Evolutionary conservation across 805 yeast genomes (phyloP).

Genomic region (Clavispora phyllophila): DNA sequence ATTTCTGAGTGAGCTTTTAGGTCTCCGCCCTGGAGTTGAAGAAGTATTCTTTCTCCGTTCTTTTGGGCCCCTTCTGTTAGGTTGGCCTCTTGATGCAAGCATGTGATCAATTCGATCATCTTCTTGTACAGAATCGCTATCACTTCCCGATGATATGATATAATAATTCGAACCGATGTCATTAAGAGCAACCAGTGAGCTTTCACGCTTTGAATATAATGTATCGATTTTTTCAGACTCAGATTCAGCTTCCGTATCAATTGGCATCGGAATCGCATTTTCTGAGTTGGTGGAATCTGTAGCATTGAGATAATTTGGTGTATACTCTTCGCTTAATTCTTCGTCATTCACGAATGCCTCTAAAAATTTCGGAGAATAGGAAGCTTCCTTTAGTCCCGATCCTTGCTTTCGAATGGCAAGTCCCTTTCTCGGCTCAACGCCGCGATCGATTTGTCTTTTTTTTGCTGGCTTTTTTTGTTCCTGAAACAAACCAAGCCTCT

Average conservation of each 20-base stretch:
- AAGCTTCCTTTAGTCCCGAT: conserved; percentile 2
- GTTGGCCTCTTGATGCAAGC: not conserved
- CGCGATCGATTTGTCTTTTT: not conserved
- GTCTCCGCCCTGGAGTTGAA: not conserved
- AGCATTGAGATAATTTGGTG: not conserved
- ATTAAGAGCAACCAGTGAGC: not conserved
- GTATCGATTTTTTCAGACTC: conserved; percentile 4
- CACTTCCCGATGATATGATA: not conserved
- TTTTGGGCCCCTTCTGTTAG: not conserved
- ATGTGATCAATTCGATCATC: conserved; percentile 9
- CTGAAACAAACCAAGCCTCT: conserved; percentile 22
- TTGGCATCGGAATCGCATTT: not conserved
- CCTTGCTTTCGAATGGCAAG: conserved; percentile 28
- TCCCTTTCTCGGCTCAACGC: conserved; percentile 28
- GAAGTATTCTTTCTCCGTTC: not conserved
- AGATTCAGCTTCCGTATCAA: conserved; percentile 7
- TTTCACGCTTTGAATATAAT: not conserved
- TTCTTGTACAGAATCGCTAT: conserved; percentile 3
- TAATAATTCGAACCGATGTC: not conserved
- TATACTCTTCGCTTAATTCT: not conserved
- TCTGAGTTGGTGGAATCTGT: too few relatives aligned
- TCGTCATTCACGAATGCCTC: not conserved
- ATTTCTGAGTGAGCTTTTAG: too few relatives aligned
- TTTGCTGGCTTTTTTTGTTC: conserved; percentile 10
- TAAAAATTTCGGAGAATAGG: conserved; percentile 9